phyloP scores from a whole-genome alignment of 306 rosid genomes.

The Sphenostylis stenocarpa region DNA sequence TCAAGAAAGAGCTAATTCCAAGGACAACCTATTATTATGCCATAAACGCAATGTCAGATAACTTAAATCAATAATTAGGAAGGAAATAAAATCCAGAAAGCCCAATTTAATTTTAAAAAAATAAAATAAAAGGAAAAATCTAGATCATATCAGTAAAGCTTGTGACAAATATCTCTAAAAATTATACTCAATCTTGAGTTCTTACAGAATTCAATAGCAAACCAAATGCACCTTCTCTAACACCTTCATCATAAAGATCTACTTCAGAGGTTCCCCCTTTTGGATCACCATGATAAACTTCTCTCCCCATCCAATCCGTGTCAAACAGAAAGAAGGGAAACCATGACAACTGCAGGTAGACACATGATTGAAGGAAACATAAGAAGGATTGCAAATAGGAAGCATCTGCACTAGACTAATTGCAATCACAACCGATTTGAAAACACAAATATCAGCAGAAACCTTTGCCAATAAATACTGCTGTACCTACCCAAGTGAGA shows the following conservation, averaged over 20 bases:
- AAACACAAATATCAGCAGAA: slow-evolving; percentile 13
- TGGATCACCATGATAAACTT: slow-evolving; percentile 97
- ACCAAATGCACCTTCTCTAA: slow-evolving; percentile 99
- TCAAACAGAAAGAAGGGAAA: slow-evolving; percentile 96
- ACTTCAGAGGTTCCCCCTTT: slow-evolving; percentile 63
- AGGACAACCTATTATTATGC: slow-evolving; percentile 77
- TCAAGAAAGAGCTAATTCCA: slow-evolving; percentile 87
- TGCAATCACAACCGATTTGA: slow-evolving; percentile 25
- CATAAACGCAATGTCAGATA: slow-evolving; percentile 26
- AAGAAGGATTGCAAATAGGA: slow-evolving; percentile 32
- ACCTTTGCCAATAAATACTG: slow-evolving; percentile 27
- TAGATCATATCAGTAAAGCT: neutral
- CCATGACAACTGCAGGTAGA: slow-evolving; percentile 79
- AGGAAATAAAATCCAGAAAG: neutral
- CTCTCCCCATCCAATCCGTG: slow-evolving; percentile 99
- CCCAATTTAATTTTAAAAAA: neutral
- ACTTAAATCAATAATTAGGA: slow-evolving; percentile 21
- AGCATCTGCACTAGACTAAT: slow-evolving; percentile 19
- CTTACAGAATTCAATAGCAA: slow-evolving; percentile 99
- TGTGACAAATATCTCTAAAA: slow-evolving; percentile 11
- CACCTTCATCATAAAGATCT: slow-evolving; percentile 79
- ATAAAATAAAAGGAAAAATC: slow-evolving; percentile 1
- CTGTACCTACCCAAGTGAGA: slow-evolving; percentile 83
- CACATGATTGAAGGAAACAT: slow-evolving; percentile 26
- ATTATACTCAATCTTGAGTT: slow-evolving; percentile 53